Base-by-base conservation (phyloP, 495 filamentous ascomycete species). In the Neurospora hispaniola region DNA sequence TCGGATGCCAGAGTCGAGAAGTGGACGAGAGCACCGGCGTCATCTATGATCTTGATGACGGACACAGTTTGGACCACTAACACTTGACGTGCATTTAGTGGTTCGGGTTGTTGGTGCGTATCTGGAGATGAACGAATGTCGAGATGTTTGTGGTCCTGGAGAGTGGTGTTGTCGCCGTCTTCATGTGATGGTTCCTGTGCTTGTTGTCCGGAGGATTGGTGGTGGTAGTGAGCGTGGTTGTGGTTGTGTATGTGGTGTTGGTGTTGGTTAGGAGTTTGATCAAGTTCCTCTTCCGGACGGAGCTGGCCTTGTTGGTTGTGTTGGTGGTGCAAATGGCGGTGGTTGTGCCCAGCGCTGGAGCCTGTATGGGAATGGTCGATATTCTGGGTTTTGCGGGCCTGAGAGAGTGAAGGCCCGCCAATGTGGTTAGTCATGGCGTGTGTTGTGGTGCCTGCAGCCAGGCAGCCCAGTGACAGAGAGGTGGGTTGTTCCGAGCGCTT, bases 331-430 rank as follows among this genome's bases (percentile, higher is more conserved):
- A 76, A 78, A 79, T 78, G 80, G 78, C 74, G 73, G 76, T 80
- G 78, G 74, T 78, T 66, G 54, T 66, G 54, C 54, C 54, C 73
- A 77, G 77, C 75, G 76, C 79, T 75, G 79, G 78, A 76, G 78
- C 69, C 54, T 42, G 71, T 42, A 35, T 66, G 54, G 54, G 54
- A 66, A 66, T 66, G 75, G 73, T 66, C 27, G 54, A 35, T 16
- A 12, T 66, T 66, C 27, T 35, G 27, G 27, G 76, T 75, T 59
- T 70, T 76, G 75, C 82, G 84, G 84, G 83, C 78, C 84, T 86
- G 84, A 86, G 81, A 75, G 84, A 86, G 84, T 85, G 84, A 85
- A 85, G 84, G 79, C 83, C 84, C 83, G 79, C 77, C 79, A 76
- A 78, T 80, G 78, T 79, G 79, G 80, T 83, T 84, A 80, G 84